These are phyloP conservation scores for Eimeria necatrix DNA, from an alignment of 169 alveolate species.

Conservation along the genomic window DNA sequence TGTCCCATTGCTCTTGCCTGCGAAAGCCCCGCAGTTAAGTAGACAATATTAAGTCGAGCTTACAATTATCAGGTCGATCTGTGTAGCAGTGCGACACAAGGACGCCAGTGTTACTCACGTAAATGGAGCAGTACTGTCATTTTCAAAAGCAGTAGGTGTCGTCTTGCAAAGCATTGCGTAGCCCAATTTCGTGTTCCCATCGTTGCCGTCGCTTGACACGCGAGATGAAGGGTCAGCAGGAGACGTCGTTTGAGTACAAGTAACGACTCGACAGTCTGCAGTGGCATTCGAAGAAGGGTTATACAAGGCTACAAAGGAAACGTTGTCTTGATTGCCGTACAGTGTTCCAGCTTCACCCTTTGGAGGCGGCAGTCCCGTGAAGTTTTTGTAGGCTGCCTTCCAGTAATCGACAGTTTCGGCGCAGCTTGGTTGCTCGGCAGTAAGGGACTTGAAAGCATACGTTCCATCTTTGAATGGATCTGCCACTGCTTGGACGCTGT, in stretches of 20 bases:
- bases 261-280: too few species aligned
- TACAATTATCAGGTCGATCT: too few species aligned
- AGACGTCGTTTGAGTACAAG: too few species aligned
- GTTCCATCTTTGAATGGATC: too few species aligned
- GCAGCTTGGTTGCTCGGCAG: background rate
- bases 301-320: background rate
- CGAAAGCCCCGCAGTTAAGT: too few species aligned
- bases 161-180: background rate
- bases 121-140: background rate
- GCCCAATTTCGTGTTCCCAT: background rate
- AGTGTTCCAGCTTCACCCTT: background rate
- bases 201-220: too few species aligned
- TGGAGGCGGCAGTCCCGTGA: background rate
- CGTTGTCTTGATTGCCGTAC: background rate
- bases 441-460: too few species aligned
- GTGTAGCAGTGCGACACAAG: too few species aligned
- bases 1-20: too few species aligned
- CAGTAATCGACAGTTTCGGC: background rate
- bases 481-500: too few species aligned
- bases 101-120: background rate
- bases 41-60: too few species aligned
- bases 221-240: too few species aligned
- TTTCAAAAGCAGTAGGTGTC: background rate
- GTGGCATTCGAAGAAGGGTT: background rate
- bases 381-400: background rate